Conservation (phyloP, 148 eudicot species). For the Nepenthes mirabilis region DNA sequence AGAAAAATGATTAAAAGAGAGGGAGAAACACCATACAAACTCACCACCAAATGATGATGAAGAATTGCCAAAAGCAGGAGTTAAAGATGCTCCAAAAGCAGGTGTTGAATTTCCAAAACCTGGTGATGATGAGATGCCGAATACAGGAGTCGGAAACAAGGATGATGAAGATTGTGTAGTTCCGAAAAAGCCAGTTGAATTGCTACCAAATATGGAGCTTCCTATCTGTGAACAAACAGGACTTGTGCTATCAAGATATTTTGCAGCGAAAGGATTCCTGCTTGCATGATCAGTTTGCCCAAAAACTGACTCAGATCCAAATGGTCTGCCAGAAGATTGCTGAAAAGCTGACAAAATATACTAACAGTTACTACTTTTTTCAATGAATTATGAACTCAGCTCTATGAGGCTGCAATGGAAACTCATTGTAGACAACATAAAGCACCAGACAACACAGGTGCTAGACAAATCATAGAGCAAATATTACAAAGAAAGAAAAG, state of each 20-base stretch:
- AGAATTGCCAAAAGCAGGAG: constrained; percentile 54
- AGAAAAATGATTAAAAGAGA: not conserved
- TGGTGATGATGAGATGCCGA: constrained; percentile 68
- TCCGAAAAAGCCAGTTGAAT: constrained; percentile 85
- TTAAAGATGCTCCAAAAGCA: constrained; percentile 43
- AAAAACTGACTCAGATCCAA: constrained; percentile 69
- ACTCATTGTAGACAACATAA: no score
- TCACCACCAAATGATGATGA: constrained; percentile 61
- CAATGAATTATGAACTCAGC: not conserved
- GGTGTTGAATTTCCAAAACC: constrained; percentile 59
- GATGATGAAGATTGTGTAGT: constrained; percentile 30
- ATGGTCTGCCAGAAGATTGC: constrained; percentile 65
- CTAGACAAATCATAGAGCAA: no score
- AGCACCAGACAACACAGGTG: no score
- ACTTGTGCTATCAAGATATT: constrained; percentile 54
- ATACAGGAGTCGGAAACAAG: constrained; percentile 25
- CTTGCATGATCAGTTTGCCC: constrained; percentile 51
- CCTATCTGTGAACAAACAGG: constrained; percentile 75
- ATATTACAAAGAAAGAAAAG: no score
- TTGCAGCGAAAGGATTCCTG: constrained; percentile 74
- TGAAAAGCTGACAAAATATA: constrained; percentile 52
- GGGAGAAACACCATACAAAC: constrained; percentile 4
- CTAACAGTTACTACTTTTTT: not conserved
- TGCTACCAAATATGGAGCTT: constrained; percentile 67
- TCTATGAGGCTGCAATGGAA: not conserved